A percentile compares a stretch with the other conserved stretches of the same genome.
These are phyloP conservation scores for Linum usitatissimum DNA, from an alignment of 345 rosid genomes.

Conservation along the genomic window DNA sequence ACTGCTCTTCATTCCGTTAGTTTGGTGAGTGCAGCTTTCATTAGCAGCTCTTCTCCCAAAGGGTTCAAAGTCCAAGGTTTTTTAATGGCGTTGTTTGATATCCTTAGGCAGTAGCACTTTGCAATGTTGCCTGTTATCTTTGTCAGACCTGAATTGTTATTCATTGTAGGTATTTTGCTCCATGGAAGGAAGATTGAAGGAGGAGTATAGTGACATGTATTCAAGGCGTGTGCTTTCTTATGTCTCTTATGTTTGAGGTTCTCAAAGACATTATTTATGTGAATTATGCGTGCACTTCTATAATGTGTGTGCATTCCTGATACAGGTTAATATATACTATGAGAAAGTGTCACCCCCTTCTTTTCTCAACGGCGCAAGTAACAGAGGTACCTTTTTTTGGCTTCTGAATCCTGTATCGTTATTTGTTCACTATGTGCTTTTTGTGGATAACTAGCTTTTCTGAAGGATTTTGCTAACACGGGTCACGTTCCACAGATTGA, in stretches of 20 bases:
- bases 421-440: not conserved
- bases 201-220: conserved; percentile 40
- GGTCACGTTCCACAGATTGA: conserved; percentile 45
- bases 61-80: not conserved
- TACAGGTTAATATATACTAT: conserved; percentile 55
- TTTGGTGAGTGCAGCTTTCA: conserved; percentile 35
- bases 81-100: not conserved
- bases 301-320: conserved; percentile 5
- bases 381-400: too few relatives aligned
- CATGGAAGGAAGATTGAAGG: conserved; percentile 36
- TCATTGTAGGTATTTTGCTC: conserved; percentile 57
- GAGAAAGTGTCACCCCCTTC: conserved; percentile 34
- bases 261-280: not conserved
- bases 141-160: conserved; percentile 1
- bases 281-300: conserved; percentile 6
- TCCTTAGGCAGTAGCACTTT: not conserved
- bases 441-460: conserved; percentile 7
- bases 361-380: conserved; percentile 41
- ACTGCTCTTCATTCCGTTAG: conserved; percentile 43
- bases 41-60: too few relatives aligned
- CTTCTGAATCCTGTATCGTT: too few relatives aligned
- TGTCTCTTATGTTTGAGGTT: not conserved
- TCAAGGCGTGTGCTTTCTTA: conserved; percentile 37
- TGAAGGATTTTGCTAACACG: conserved; percentile 12
- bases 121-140: conserved; percentile 1